Base-by-base conservation (phyloP, 352 stramenopile genomes). In the Pythium phragmiticola region DNA sequence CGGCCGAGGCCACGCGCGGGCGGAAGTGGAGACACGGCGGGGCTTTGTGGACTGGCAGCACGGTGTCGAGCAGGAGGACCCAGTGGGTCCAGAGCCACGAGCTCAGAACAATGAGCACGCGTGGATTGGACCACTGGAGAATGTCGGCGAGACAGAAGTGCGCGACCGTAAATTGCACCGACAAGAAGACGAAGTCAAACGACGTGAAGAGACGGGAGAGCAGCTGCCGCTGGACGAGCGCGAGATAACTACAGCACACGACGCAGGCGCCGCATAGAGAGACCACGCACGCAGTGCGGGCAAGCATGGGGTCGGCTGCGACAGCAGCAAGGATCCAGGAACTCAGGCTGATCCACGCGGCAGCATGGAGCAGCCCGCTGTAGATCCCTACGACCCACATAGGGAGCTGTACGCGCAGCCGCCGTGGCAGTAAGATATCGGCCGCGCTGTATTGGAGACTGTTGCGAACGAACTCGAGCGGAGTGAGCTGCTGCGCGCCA, bases 1-100 rank as follows among this genome's bases (percentile, higher is more conserved):
- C 57, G 17, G 49, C 43, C 3, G n/a, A 9, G 7, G 50, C 41
- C 21, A 70, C 14, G 11, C n/a, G 4, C 1, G 48, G 39, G 1
- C 28, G 39, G 19, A 47, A 60, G 12, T 42, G 23, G 2, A 66
- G 28, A 17, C 30, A 50, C 9, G 14, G 14, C 13, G 34, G 8
- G 37, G 42, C 6, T 9, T 60, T 70, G 57, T 63, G 33, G 28
- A 61, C 11, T 0, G 64, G 57, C 9, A 58, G 39, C 36, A 70
- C 36, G 1, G 57, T 50, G 39, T 70, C 64, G 6, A 70, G 57
- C 0, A 59, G 26, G 0, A 70, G 45, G 16, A 70, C 57, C 57
- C 57, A 66, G 50, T 66, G 64, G n/a, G 64, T 51, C 64, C 49
- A 66, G 12, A 70, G 34, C 50, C 57, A 66, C 37, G 57, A 63